These are phyloP conservation scores for Cercospora beticola DNA, from an alignment of 2,329 filamentous ascomycete species.

Conservation along the genomic window DNA sequence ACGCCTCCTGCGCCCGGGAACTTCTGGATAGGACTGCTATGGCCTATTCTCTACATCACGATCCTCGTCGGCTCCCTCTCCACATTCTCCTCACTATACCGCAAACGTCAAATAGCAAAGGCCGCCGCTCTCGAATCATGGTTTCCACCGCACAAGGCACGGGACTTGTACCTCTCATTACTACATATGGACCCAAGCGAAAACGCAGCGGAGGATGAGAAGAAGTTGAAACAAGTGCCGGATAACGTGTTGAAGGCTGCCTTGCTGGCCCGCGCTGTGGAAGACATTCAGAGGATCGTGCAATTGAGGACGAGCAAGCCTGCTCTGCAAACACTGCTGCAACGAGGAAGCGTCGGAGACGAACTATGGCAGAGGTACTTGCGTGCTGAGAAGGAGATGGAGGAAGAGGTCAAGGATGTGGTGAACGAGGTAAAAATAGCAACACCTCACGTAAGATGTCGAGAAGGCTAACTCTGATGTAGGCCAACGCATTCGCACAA, in stretches of 20 bases:
- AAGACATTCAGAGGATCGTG: constrained; percentile 90
- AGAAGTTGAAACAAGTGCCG: constrained; percentile 65
- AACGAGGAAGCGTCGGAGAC: constrained; percentile 90
- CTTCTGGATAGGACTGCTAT: constrained; percentile 75
- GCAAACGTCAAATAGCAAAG: constrained; percentile 80
- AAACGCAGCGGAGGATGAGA: constrained; percentile 59
- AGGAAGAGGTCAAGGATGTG: constrained; percentile 91
- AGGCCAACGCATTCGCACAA: constrained; percentile 87
- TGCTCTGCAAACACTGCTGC: constrained; percentile 77
- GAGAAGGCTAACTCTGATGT: constrained; percentile 14
- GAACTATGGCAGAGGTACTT: constrained; percentile 92
- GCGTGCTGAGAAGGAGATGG: constrained; percentile 94
- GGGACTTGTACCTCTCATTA: constrained; percentile 91
- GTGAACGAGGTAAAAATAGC: constrained; percentile 71
- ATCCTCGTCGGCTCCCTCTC: constrained; percentile 85
- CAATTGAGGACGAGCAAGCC: constrained; percentile 86
- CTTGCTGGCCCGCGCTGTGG: constrained; percentile 80
- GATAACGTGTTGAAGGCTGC: constrained; percentile 86
- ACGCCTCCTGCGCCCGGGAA: constrained; percentile 26
- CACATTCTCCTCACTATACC: constrained; percentile 90
- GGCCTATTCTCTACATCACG: constrained; percentile 85
- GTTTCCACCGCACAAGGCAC: constrained; percentile 87
- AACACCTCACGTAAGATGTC: not conserved
- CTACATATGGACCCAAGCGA: constrained; percentile 69
- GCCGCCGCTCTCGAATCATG: constrained; percentile 86